phyloP scores from a whole-genome alignment of 192 early-diverging fungal species.

The Diversispora epigaea region DNA sequence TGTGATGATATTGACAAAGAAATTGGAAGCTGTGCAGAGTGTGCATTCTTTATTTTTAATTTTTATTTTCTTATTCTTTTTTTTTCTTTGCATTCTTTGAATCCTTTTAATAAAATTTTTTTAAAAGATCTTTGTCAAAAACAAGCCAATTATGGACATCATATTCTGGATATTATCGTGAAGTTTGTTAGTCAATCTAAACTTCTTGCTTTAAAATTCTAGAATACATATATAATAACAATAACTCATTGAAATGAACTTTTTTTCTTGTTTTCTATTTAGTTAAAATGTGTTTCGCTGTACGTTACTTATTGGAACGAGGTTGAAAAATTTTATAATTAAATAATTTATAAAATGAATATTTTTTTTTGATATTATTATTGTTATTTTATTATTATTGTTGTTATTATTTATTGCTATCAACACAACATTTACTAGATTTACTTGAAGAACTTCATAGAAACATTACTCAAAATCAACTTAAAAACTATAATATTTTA shows the following conservation, averaged over 20 bases:
- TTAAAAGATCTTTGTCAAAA: constrained; percentile 35
- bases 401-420: background rate
- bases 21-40: constrained; percentile 39
- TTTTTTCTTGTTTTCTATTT: background rate
- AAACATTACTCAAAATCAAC: constrained; percentile 24
- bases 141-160: constrained; percentile 47
- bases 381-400: background rate
- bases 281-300: constrained; percentile 42
- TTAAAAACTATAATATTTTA: constrained; percentile 13
- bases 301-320: constrained; percentile 37
- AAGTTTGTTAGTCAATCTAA: constrained; percentile 36
- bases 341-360: no score
- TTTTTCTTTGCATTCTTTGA: background rate
- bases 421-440: no score
- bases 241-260: background rate
- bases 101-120: background rate
- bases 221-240: background rate
- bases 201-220: background rate
- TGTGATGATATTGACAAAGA: constrained; percentile 28
- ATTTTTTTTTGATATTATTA: background rate
- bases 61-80: background rate
- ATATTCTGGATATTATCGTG: constrained; percentile 45
- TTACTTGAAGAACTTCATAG: constrained; percentile 23
- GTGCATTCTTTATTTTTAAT: background rate
- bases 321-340: constrained; percentile 18